phyloP scores from a whole-genome alignment of 169 alveolate genomes.

The Nephromyces sp. region DNA sequence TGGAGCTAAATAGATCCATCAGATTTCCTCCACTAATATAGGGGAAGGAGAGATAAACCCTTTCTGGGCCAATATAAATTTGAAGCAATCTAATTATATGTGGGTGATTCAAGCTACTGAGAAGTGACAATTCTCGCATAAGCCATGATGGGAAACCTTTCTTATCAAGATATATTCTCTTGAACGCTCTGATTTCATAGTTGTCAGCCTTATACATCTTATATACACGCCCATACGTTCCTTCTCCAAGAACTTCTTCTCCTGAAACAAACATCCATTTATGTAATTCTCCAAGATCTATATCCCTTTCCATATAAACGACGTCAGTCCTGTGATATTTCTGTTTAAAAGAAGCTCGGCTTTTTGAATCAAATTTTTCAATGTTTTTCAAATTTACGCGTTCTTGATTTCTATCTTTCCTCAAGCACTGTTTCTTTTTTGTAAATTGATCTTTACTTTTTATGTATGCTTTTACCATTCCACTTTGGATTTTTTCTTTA shows the following conservation, averaged over 20 bases:
- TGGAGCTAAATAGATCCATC: neutral
- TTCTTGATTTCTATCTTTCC: too few relatives aligned
- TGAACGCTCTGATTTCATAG: conserved; percentile 17
- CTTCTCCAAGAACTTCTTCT: conserved; percentile 24
- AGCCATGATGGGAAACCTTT: neutral
- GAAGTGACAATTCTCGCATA: neutral
- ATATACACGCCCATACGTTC: conserved; percentile 30
- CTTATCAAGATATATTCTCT: conserved; percentile 14
- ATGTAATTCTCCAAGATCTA: neutral
- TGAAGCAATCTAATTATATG: conserved; percentile 1
- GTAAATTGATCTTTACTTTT: too few relatives aligned
- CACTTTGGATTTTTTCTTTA: too few relatives aligned
- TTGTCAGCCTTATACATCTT: neutral
- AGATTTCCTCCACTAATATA: conserved; percentile 21
- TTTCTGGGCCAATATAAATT: conserved; percentile 9
- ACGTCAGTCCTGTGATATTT: too few relatives aligned
- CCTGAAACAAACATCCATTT: neutral
- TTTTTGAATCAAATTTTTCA: too few relatives aligned
- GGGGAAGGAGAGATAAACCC: conserved; percentile 26
- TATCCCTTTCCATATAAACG: neutral
- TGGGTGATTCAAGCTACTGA: neutral
- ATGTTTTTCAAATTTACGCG: too few relatives aligned
- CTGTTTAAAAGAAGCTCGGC: too few relatives aligned
- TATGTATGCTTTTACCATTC: too few relatives aligned
- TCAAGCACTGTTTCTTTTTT: too few relatives aligned